These are phyloP conservation scores for Protomyces inundatus DNA, from an alignment of 1,139 yeast species.

Conservation along the genomic window DNA sequence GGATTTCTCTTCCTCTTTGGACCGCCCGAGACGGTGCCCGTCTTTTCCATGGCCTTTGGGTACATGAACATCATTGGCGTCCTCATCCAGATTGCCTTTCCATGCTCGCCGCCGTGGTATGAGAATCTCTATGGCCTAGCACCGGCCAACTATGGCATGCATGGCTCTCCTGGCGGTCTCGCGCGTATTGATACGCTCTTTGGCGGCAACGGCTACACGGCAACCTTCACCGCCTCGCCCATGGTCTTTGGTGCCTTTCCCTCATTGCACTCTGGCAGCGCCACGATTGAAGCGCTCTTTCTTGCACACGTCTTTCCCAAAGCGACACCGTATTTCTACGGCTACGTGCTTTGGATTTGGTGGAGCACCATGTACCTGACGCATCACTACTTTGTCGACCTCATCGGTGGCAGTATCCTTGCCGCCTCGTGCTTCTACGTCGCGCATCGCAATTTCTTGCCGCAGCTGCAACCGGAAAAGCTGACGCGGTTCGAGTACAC, in stretches of 20 bases:
- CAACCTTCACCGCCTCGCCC: conserved; percentile 79
- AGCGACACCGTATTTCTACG: conserved; percentile 56
- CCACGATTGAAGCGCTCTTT: conserved; percentile 87
- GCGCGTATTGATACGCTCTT: conserved; percentile 77
- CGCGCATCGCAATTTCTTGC: conserved; percentile 69
- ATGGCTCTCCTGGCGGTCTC: conserved; percentile 94
- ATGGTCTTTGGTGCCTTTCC: conserved; percentile 98
- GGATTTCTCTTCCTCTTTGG: conserved; percentile 74
- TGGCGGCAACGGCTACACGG: conserved; percentile 81
- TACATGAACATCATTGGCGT: conserved; percentile 90
- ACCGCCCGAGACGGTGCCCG: conserved; percentile 82
- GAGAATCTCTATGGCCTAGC: conserved; percentile 75
- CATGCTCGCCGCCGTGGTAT: conserved; percentile 99
- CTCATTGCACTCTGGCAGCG: conserved; percentile 87
- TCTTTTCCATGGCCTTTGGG: conserved; percentile 95
- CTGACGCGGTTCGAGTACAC: conserved; percentile 85
- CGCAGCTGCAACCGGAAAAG: conserved; percentile 56
- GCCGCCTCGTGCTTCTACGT: conserved; percentile 66
- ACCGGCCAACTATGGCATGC: conserved; percentile 88
- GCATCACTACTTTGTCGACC: conserved; percentile 89
- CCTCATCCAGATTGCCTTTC: conserved; percentile 69
- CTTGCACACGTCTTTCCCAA: conserved; percentile 75
- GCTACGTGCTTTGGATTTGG: conserved; percentile 88
- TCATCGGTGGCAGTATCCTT: conserved; percentile 81
- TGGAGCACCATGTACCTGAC: conserved; percentile 97